phyloP scores from a whole-genome alignment of 2,329 filamentous ascomycete species.

The Tolypocladium ophioglossoides region DNA sequence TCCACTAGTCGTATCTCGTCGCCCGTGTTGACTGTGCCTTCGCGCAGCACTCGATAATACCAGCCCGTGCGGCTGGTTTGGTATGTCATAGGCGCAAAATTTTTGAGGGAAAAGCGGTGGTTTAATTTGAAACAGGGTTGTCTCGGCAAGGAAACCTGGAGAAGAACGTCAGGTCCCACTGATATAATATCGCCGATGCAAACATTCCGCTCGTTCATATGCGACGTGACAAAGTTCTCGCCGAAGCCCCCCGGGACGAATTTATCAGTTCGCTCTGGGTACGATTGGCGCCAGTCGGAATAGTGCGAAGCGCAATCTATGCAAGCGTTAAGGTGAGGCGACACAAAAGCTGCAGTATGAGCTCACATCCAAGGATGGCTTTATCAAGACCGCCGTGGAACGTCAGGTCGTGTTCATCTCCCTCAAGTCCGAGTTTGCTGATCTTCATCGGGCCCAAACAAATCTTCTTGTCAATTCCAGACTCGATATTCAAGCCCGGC shows the following conservation, averaged over 20 bases:
- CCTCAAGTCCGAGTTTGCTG: slow-evolving; percentile 38
- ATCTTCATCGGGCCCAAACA: slow-evolving; percentile 34
- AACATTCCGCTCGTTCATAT: slow-evolving; percentile 52
- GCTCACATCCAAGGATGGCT: slow-evolving; percentile 46
- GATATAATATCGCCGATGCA: slow-evolving; percentile 53
- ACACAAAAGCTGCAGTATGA: not conserved
- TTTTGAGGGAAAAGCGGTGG: slow-evolving; percentile 52
- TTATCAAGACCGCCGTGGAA: slow-evolving; percentile 55
- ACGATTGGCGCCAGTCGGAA: slow-evolving; percentile 38
- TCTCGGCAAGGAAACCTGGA: slow-evolving; percentile 51
- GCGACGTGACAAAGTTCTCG: slow-evolving; percentile 49
- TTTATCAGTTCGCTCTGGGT: slow-evolving; percentile 36
- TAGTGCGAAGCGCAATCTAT: slow-evolving; percentile 52
- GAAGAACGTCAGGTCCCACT: slow-evolving; percentile 37
- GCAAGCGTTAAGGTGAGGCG: not conserved
- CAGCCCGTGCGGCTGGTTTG: slow-evolving; percentile 50
- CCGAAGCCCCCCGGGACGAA: slow-evolving; percentile 52
- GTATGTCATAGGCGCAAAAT: slow-evolving; percentile 49
- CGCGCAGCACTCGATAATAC: slow-evolving; percentile 51
- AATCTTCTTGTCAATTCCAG: slow-evolving; percentile 45
- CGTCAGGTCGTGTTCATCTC: slow-evolving; percentile 50
- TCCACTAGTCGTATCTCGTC: slow-evolving; percentile 46
- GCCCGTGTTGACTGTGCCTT: slow-evolving; percentile 43
- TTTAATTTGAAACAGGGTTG: slow-evolving; percentile 61
- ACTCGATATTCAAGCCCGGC: slow-evolving; percentile 36